Conservation (phyloP, 148 eudicot species). For the Linanthus parryae region DNA sequence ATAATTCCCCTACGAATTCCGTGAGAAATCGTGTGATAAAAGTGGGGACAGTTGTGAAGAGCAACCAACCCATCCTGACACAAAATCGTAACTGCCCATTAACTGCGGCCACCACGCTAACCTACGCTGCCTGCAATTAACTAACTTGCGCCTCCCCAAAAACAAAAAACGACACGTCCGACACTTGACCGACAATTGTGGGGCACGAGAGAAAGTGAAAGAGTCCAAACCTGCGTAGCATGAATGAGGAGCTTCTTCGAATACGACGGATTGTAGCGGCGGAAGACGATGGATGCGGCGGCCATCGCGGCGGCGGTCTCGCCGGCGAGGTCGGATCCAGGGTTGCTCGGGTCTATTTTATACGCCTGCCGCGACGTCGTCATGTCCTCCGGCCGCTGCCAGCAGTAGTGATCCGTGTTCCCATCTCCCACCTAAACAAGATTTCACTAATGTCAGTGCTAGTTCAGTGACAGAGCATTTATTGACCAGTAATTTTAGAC, state of each 20-base stretch:
- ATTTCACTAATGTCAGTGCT: too few relatives aligned
- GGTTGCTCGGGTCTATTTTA: constrained; percentile 65
- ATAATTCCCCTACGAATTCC: too few relatives aligned
- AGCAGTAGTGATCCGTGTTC: constrained; percentile 87
- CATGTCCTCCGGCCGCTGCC: constrained; percentile 99
- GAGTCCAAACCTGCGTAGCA: constrained; percentile 60
- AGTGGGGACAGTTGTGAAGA: background rate
- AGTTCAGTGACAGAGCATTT: too few relatives aligned
- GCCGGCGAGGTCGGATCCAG: constrained; percentile 95
- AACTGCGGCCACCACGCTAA: constrained; percentile 14
- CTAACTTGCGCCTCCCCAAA: background rate
- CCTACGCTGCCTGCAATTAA: background rate
- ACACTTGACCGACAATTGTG: too few relatives aligned
- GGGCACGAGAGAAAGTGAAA: background rate
- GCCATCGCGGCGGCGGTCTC: constrained; percentile 98
- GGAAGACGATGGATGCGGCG: constrained; percentile 77
- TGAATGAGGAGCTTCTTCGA: constrained; percentile 66
- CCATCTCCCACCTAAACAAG: constrained; percentile 88
- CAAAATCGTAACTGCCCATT: constrained; percentile 22
- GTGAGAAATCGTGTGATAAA: constrained; percentile 3
- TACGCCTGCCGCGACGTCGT: constrained; percentile 82
- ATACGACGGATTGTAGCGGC: constrained; percentile 53
- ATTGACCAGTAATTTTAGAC: too few relatives aligned
- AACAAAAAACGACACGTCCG: background rate
- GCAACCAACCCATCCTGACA: constrained; percentile 26